Conservation (phyloP, 1,139 yeast species). For the Candida mesenterica region DNA sequence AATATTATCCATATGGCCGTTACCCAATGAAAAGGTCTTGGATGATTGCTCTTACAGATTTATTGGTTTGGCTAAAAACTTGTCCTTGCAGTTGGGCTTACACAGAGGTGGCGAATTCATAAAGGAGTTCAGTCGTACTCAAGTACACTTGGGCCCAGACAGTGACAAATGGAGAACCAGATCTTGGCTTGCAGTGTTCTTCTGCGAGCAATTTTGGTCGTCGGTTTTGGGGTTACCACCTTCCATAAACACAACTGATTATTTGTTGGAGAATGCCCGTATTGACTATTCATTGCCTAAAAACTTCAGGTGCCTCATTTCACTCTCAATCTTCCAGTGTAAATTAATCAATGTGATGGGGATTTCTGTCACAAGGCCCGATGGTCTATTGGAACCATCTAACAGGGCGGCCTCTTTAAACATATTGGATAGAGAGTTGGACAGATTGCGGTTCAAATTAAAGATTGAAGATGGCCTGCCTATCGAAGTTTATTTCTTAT, state of each 20-base stretch:
- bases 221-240: conserved; percentile 88
- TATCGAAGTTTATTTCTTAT: conserved; percentile 77
- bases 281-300: conserved; percentile 66
- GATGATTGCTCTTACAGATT: conserved; percentile 92
- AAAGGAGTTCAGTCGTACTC: conserved; percentile 87
- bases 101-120: conserved; percentile 88
- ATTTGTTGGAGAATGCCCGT: conserved; percentile 74
- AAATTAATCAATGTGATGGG: conserved; percentile 87
- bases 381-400: conserved; percentile 83
- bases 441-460: conserved; percentile 62
- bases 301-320: conserved; percentile 68
- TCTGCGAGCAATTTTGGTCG: conserved; percentile 89
- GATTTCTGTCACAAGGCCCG: conserved; percentile 81
- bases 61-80: conserved; percentile 79
- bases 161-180: conserved; percentile 95
- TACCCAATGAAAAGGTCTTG: conserved; percentile 87
- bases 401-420: conserved; percentile 79
- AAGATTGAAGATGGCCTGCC: conserved; percentile 59
- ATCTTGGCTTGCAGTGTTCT: conserved; percentile 86
- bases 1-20: conserved; percentile 85
- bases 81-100: conserved; percentile 86
- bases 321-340: conserved; percentile 79
- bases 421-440: conserved; percentile 75
- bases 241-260: conserved; percentile 75
- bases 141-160: conserved; percentile 77